Percentiles rank a stretch among this genome's conserved stretches.
Conservation (phyloP, 345 rosid genomes). For the Tarenaya hassleriana region DNA sequence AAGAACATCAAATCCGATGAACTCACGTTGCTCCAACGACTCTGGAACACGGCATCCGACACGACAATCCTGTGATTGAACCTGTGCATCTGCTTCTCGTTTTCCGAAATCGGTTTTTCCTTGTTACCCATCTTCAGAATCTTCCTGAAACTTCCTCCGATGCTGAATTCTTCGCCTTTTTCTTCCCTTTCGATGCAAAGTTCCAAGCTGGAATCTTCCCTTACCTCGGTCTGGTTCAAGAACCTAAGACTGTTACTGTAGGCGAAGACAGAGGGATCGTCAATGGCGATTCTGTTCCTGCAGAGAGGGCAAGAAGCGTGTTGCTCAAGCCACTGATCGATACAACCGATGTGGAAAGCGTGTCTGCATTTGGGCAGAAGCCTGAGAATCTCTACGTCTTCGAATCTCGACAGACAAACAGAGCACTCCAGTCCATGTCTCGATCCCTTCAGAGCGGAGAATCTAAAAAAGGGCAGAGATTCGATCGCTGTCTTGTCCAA, state of each 20-base stretch:
- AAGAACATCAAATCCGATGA: slow-evolving; percentile 72
- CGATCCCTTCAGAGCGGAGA: slow-evolving; percentile 68
- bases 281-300: slow-evolving; percentile 45
- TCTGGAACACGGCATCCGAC: slow-evolving; percentile 65
- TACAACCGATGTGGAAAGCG: slow-evolving; percentile 77
- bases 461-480: slow-evolving; percentile 82
- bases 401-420: slow-evolving; percentile 81
- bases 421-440: slow-evolving; percentile 80
- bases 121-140: slow-evolving; percentile 26
- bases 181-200: slow-evolving; percentile 64
- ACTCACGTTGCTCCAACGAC: slow-evolving; percentile 83
- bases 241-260: slow-evolving; percentile 56
- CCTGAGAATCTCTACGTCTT: slow-evolving; percentile 63
- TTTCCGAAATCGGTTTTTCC: slow-evolving; percentile 23
- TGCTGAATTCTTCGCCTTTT: slow-evolving; percentile 44
- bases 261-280: slow-evolving; percentile 43
- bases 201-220: slow-evolving; percentile 50
- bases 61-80: slow-evolving; percentile 63
- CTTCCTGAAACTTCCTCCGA: slow-evolving; percentile 71
- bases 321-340: slow-evolving; percentile 85
- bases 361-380: slow-evolving; percentile 78
- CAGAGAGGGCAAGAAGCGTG: slow-evolving; percentile 93
- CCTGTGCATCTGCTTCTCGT: slow-evolving; percentile 39
- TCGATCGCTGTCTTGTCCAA: slow-evolving; percentile 66
- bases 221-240: slow-evolving; percentile 39